Base-by-base conservation (phyloP, 345 rosid species). In the Durio zibethinus region DNA sequence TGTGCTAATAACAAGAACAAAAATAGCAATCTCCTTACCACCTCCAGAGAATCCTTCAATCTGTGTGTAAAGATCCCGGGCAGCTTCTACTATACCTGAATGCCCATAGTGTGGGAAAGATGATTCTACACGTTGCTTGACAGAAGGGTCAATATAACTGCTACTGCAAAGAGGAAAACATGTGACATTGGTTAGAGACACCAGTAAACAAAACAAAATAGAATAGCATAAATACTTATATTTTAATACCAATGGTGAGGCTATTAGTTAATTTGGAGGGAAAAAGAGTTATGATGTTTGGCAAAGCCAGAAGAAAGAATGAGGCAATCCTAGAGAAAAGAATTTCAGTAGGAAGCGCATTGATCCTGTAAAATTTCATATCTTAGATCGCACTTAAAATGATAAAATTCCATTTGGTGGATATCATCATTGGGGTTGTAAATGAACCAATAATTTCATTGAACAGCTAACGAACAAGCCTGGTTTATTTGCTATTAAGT, bases 41-140 rank as follows among this genome's bases (percentile, higher is more conserved):
- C 78, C 78, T 66, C 57, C 72, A 25, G 80, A 82, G 57, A 80
- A 86, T 83, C 94, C 99, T 85, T 95, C 99, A 84, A 93, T 68
- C 87, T 95, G 94, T 84, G 81, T 76, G 77, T 76, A 92, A 45
- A 95, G 92, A 80, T 95, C 99, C 68, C 92, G 82, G 71, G 96
- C 93, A 82, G 98, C 94, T 77, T 87, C 92, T 59, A 91, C 90
- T 33, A 93, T 90, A 77, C 99, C 99, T 12, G 82, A 89, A 78
- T 93, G 98, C 15, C 96, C 97, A 73, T 92, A 90, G 80, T 90
- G 97, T 54, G 87, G 94, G 66, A 87, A 86, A 70, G 98, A 86
- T 47, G 87, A 77, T 76, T 90, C 84, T 21, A 90, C 82, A 23
- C 52, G 73, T 79, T 50, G 79, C 79, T 79, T 87, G 72, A 79